These are phyloP conservation scores for Selaginella tamariscina DNA, from an alignment of 75 land plant genomes.

Conservation along the genomic window DNA sequence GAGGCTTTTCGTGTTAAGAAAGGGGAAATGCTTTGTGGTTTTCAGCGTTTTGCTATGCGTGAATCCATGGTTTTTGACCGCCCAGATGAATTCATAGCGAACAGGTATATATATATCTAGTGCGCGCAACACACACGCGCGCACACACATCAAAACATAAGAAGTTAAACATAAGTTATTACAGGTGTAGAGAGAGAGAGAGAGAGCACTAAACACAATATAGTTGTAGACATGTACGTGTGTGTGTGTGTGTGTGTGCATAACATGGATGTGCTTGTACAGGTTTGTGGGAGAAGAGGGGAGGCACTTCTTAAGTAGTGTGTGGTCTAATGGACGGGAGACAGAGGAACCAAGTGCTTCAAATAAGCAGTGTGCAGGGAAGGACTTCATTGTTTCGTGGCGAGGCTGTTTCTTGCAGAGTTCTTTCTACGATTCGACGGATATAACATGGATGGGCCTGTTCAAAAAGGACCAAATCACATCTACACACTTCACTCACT, in stretches of 20 bases:
- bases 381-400: background rate
- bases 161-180: no score
- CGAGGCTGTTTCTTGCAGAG: background rate
- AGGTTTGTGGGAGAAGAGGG: constrained; percentile 60
- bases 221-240: no score
- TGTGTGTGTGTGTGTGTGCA: no score
- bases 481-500: no score
- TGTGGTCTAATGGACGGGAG: constrained; percentile 12
- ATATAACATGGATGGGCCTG: background rate
- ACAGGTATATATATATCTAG: no score
- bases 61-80: background rate
- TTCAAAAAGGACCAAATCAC: no score
- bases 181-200: no score
- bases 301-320: constrained; percentile 32
- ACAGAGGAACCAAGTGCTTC: background rate
- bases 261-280: no score
- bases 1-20: background rate
- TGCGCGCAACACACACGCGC: no score
- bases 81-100: background rate
- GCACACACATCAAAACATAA: no score
- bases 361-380: constrained; percentile 10
- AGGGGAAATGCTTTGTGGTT: constrained; percentile 3
- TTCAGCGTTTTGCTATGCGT: constrained; percentile 1
- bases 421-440: background rate
- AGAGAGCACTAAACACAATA: no score